Base-by-base conservation (phyloP, 2,329 filamentous ascomycete genomes). In the Fusarium sp. region DNA sequence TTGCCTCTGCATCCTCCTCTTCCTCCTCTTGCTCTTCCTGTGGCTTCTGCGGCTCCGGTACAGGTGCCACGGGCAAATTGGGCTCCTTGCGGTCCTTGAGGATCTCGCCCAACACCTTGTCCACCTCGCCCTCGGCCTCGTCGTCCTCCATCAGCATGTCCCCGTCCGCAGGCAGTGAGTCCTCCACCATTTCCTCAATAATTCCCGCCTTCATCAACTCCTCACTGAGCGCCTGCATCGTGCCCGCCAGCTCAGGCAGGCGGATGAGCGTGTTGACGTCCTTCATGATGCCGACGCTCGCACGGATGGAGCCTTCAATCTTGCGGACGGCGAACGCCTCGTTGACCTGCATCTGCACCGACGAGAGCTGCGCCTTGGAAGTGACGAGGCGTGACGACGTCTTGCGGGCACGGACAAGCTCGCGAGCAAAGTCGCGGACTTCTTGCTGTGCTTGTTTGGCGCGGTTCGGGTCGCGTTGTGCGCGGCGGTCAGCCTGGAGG, bases 321-420 rank as follows among this genome's bases (percentile, higher is more conserved):
- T 97, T 97, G 73, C 94, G 91, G 75, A 98, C 91, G 2, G 94
- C 93, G 81, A 98, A 98, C 2, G 96, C 95, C 83, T 98, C 95
- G 77, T 95, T 94, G 77, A 99, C 95, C 82, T 98, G 96, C 94
- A 98, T 97, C 81, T 95, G 92, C 44, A 99, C 95, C 72, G 92
- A 95, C 78, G 91, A 91, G 50, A 99, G 88, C 82, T 98, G 96
- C 2, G 96, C 96, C 79, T 97, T 97, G 75, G 91, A 92, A 0
- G 95, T 98, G 16, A 92, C 87, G 40, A 98, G 87, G 6, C 96
- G 90, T 31, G 87, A 83, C 16, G 87, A 88, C 68, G 94, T 91
- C 78, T 92, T 93, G 70, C 96, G 92, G 64, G 94, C 89, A 55
- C 93, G 91, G 68, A 98, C 89, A 52, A 98, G 88, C 81, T 98